A percentile compares a stretch with the other conserved stretches of the same genome.
Conservation (phyloP, 1,139 yeast species). For the Geotrichum macrosporum region DNA sequence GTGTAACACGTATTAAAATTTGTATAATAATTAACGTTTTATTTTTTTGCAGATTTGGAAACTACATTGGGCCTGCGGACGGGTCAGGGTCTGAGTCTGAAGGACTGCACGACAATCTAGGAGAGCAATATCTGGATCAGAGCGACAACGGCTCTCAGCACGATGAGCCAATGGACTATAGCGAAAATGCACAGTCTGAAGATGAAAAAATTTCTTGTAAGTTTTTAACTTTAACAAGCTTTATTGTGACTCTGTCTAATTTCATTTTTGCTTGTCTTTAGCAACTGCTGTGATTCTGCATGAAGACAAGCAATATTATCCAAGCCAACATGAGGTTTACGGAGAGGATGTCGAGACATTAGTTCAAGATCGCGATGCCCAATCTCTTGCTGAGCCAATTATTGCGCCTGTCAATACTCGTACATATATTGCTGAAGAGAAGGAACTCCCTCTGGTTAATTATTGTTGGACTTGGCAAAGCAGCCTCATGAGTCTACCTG, state of each 20-base stretch:
- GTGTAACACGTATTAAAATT: slow-evolving; percentile 17
- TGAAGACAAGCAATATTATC: slow-evolving; percentile 46
- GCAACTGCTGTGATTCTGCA: slow-evolving; percentile 40
- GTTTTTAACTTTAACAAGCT: background rate
- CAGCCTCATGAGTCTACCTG: slow-evolving; percentile 51
- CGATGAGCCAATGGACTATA: slow-evolving; percentile 16
- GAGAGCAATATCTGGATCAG: slow-evolving; percentile 19
- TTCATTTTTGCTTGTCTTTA: background rate
- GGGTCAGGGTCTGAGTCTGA: slow-evolving; percentile 19
- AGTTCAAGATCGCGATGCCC: slow-evolving; percentile 53
- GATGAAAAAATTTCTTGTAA: slow-evolving; percentile 22
- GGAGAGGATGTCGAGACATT: slow-evolving; percentile 64
- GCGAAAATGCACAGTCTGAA: slow-evolving; percentile 7
- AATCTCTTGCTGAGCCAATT: slow-evolving; percentile 57
- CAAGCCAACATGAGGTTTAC: slow-evolving; percentile 43
- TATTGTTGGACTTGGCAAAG: slow-evolving; percentile 64
- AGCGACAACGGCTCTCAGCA: slow-evolving; percentile 9
- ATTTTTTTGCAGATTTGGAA: slow-evolving; percentile 55
- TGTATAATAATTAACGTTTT: slow-evolving; percentile 15
- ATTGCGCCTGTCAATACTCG: slow-evolving; percentile 52
- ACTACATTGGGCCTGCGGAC: slow-evolving; percentile 51
- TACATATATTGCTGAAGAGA: slow-evolving; percentile 49
- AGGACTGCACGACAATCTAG: slow-evolving; percentile 16
- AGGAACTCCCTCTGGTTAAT: slow-evolving; percentile 51
- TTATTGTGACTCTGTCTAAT: background rate